Percentiles rank a stretch among this genome's conserved stretches.
phyloP scores from a whole-genome alignment of 192 early-diverging fungal genomes.

The Oehlia diaphana region DNA sequence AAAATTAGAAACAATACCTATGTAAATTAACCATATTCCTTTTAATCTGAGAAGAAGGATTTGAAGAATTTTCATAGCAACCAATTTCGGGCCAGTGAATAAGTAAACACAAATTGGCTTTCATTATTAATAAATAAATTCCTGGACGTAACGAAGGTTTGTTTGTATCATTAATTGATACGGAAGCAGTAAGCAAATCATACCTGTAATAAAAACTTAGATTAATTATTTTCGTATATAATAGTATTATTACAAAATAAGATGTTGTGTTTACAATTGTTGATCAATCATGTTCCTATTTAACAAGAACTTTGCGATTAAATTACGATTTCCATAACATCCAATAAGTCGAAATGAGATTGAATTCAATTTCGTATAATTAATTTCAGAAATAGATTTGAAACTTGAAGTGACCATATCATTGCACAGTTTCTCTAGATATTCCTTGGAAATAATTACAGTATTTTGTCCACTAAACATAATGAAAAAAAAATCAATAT shows the following conservation, averaged over 20 bases:
- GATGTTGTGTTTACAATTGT: not conserved
- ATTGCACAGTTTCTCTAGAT: slow-evolving; percentile 22
- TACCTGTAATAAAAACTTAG: not conserved
- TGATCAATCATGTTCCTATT: not conserved
- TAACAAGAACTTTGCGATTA: slow-evolving; percentile 27
- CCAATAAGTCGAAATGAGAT: slow-evolving; percentile 12
- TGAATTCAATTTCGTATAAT: slow-evolving; percentile 13
- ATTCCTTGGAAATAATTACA: not conserved
- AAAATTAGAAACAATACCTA: slow-evolving; percentile 1
- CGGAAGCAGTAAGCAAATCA: not conserved
- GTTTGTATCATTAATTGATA: not conserved
- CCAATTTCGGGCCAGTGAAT: slow-evolving; percentile 29
- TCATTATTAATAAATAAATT: not conserved
- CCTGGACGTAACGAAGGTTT: not conserved
- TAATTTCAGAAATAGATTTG: slow-evolving; percentile 18
- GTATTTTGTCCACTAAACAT: slow-evolving; percentile 19
- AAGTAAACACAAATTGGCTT: not conserved
- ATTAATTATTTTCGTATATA: not conserved
- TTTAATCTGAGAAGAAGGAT: slow-evolving; percentile 6
- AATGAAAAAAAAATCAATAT: not conserved
- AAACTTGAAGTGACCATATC: slow-evolving; percentile 20
- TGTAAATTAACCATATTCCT: slow-evolving; percentile 33
- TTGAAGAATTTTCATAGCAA: slow-evolving; percentile 20
- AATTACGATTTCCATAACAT: slow-evolving; percentile 14
- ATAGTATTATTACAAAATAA: not conserved